Evolutionary conservation across 352 stramenopile genomes (phyloP).

Genomic region (Pythium aristosporum): DNA sequence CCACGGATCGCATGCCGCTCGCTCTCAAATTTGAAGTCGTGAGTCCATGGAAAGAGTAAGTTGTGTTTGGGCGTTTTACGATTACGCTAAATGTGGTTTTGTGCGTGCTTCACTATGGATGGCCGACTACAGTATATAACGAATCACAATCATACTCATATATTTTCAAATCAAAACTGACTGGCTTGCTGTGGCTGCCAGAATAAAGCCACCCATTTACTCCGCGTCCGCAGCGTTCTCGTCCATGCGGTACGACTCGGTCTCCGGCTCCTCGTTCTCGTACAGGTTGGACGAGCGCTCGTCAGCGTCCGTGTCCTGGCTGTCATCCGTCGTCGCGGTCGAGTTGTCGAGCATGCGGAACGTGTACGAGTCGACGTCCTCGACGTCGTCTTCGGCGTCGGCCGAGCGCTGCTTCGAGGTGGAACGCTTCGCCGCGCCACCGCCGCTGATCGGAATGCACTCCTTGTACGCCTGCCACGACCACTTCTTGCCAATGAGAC

Average conservation of each 20-base stretch:
- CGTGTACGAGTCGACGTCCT: too few species aligned
- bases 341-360: background rate
- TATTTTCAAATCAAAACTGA: background rate
- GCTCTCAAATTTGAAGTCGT: slow-evolving; percentile 54
- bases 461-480: slow-evolving; percentile 66
- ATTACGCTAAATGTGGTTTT: background rate
- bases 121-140: background rate
- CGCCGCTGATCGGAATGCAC: slow-evolving; percentile 28
- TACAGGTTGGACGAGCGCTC: slow-evolving; percentile 2
- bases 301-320: background rate
- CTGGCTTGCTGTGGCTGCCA: too few species aligned
- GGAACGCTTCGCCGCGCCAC: background rate
- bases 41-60: slow-evolving; percentile 15
- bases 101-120: background rate
- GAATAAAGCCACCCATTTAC: background rate
- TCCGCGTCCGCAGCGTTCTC: background rate
- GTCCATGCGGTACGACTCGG: background rate
- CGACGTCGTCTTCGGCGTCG: background rate
- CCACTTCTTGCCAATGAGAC: slow-evolving; percentile 32
- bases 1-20: slow-evolving; percentile 65
- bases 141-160: background rate
- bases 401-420: background rate
- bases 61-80: background rate
- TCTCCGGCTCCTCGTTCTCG: background rate
- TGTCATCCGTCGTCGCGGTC: background rate